Percentiles rank a stretch among this genome's conserved stretches.
Evolutionary conservation across 768 basidiomycete genomes (phyloP).

Genomic region (Pseudohyphozyma bogoriensis): DNA sequence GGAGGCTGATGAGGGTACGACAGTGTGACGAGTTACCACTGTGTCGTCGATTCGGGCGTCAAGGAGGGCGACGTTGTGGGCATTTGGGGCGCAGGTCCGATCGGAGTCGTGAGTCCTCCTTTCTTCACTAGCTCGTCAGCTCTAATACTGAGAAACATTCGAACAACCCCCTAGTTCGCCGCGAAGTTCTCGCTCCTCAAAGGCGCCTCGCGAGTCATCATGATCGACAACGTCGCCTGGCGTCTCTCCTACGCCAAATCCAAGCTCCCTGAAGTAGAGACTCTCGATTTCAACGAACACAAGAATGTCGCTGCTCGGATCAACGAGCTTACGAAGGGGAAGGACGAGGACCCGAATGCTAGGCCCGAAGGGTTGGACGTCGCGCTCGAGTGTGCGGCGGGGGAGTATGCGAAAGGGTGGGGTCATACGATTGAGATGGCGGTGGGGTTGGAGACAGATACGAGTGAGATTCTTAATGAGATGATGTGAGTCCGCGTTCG

Average conservation of each 20-base stretch:
- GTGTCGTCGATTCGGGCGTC: constrained; percentile 63
- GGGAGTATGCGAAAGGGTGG: constrained; percentile 29
- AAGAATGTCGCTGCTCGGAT: constrained; percentile 48
- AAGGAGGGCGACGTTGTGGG: constrained; percentile 51
- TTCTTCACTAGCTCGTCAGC: not conserved
- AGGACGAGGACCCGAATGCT: not conserved
- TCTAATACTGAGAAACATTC: not conserved
- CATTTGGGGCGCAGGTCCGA: constrained; percentile 25
- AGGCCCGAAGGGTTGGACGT: constrained; percentile 48
- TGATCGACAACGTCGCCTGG: constrained; percentile 54
- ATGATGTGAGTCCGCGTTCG: constrained; percentile 21
- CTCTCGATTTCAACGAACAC: constrained; percentile 51
- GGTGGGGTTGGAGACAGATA: constrained; percentile 42
- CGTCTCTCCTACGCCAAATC: constrained; percentile 53
- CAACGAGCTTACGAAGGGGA: constrained; percentile 44
- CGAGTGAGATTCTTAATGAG: constrained; percentile 40
- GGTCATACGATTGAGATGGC: constrained; percentile 40
- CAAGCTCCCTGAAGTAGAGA: constrained; percentile 42
- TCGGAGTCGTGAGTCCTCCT: constrained; percentile 15
- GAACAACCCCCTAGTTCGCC: constrained; percentile 43
- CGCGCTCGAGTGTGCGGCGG: constrained; percentile 47
- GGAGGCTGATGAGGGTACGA: constrained; percentile 40
- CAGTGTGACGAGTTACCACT: constrained; percentile 59
- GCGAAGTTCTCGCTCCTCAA: constrained; percentile 56
- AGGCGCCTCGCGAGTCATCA: constrained; percentile 55